These are phyloP conservation scores for Talaromyces nanjingensis DNA, from an alignment of 495 filamentous ascomycete genomes.

Conservation along the genomic window DNA sequence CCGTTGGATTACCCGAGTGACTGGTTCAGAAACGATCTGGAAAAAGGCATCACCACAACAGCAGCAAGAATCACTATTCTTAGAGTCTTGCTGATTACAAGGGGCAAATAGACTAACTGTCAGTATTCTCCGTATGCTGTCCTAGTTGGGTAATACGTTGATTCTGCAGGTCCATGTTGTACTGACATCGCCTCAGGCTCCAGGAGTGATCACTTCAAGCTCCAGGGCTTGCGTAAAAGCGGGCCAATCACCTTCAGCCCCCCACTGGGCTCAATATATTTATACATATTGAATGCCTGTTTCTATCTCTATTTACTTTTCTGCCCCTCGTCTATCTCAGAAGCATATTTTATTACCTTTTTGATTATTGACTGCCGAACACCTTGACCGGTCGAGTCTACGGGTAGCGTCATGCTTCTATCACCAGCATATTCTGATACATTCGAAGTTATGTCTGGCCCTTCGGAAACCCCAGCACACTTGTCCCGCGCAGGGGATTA, in stretches of 20 bases:
- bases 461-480: conserved; percentile 13
- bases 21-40: background rate
- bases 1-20: background rate
- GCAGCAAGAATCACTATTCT: background rate
- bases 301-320: background rate
- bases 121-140: background rate
- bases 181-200: background rate
- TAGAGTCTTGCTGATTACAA: background rate
- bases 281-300: background rate
- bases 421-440: background rate
- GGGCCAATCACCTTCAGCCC: background rate
- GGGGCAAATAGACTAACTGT: background rate
- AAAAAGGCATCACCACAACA: background rate
- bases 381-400: background rate
- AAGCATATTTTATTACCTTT: background rate
- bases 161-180: background rate
- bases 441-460: conserved; percentile 6
- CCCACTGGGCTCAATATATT: background rate
- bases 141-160: background rate
- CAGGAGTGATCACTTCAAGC: background rate
- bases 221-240: background rate
- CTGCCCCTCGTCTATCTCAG: background rate
- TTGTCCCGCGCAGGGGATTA: conserved; percentile 24
- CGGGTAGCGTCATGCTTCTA: conserved; percentile 2
- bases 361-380: background rate